Conservation (phyloP, 2,329 filamentous ascomycete genomes). For the Penicillium sp. region DNA sequence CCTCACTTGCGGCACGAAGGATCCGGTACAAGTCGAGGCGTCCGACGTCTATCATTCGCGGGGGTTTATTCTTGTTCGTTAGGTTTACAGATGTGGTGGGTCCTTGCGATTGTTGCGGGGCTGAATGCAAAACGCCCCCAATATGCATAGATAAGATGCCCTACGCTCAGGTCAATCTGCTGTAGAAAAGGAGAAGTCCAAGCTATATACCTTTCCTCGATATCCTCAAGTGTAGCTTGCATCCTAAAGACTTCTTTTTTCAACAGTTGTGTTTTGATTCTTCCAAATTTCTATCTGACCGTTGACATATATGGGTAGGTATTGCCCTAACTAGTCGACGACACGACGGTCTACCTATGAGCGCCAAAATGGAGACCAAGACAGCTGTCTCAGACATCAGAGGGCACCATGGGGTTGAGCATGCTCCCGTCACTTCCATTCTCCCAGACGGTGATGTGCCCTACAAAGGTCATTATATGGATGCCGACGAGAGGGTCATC, state of each 20-base stretch:
- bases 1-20: neutral
- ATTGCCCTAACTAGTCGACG: no score
- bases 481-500: slow-evolving; percentile 43
- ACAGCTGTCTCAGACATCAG: slow-evolving; percentile 11
- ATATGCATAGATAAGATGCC: slow-evolving; percentile 15
- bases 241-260: no score
- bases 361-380: slow-evolving; percentile 15
- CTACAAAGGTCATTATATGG: slow-evolving; percentile 35
- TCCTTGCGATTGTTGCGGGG: slow-evolving; percentile 9
- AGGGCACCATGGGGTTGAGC: slow-evolving; percentile 22
- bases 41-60: neutral
- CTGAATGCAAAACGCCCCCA: neutral
- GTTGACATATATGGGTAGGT: neutral
- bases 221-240: neutral
- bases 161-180: neutral
- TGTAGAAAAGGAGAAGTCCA: neutral
- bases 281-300: no score
- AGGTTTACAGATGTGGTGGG: neutral
- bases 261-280: no score
- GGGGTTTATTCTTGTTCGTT: neutral
- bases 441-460: slow-evolving; percentile 39
- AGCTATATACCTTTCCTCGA: neutral
- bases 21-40: neutral
- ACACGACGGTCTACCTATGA: neutral
- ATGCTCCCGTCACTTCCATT: slow-evolving; percentile 38